These are phyloP conservation scores for Colletotrichum magnum DNA, from an alignment of 2,329 filamentous ascomycete species.

Conservation along the genomic window DNA sequence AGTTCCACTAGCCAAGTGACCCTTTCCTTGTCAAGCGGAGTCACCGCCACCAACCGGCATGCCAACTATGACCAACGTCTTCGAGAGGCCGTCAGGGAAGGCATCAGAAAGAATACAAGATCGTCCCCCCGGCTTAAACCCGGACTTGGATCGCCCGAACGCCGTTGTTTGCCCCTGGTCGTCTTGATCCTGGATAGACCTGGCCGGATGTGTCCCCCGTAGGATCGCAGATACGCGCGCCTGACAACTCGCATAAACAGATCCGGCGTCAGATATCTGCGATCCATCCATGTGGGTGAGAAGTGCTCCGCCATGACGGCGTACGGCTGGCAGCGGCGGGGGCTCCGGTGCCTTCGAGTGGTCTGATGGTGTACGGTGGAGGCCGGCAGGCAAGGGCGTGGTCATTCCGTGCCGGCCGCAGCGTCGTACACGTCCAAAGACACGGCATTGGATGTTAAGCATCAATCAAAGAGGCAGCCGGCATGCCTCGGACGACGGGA, in stretches of 20 bases:
- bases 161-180: conserved; percentile 1
- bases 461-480: neutral
- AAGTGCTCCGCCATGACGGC: neutral
- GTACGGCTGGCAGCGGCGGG: neutral
- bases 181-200: neutral
- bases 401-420: neutral
- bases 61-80: neutral
- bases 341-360: neutral
- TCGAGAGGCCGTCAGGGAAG: neutral
- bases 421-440: neutral
- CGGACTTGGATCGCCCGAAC: conserved; percentile 4
- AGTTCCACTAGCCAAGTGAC: conserved; percentile 18
- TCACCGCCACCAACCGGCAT: conserved; percentile 4
- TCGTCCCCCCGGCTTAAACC: conserved; percentile 12
- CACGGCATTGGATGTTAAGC: neutral
- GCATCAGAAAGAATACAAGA: neutral
- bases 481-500: neutral
- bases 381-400: conserved; percentile 1
- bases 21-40: conserved; percentile 11
- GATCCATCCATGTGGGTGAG: neutral
- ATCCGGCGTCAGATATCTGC: conserved; percentile 12
- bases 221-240: conserved; percentile 13
- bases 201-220: conserved; percentile 8
- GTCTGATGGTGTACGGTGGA: conserved; percentile 1
- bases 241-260: conserved; percentile 20